phyloP scores from a whole-genome alignment of 805 yeast species.

The Lipomyces kockii region DNA sequence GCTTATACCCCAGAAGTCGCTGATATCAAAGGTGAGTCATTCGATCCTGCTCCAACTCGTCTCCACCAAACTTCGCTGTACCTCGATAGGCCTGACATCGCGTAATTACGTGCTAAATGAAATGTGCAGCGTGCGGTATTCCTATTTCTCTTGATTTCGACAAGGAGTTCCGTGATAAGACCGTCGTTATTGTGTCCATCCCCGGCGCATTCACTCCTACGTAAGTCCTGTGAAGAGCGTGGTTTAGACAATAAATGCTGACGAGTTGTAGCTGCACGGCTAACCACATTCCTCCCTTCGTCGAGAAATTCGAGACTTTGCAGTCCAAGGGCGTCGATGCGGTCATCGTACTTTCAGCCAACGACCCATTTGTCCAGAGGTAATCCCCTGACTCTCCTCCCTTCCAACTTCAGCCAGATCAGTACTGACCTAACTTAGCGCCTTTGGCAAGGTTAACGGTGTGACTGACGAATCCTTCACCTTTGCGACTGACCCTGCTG shows the following conservation, averaged over 20 bases:
- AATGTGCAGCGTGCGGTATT: slow-evolving; percentile 46
- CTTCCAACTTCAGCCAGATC: background rate
- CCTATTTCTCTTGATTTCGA: slow-evolving; percentile 47
- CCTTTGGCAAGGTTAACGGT: slow-evolving; percentile 63
- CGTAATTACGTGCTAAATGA: background rate
- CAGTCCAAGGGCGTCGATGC: slow-evolving; percentile 65
- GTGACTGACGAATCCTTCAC: slow-evolving; percentile 49
- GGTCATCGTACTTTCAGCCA: slow-evolving; percentile 65
- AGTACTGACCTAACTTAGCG: slow-evolving; percentile 43
- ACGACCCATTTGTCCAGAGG: slow-evolving; percentile 69
- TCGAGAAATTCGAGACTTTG: slow-evolving; percentile 56
- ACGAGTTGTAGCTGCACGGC: slow-evolving; percentile 54
- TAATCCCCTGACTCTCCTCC: background rate
- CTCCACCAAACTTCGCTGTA: background rate
- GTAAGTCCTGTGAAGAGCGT: slow-evolving; percentile 10
- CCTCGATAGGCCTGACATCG: background rate
- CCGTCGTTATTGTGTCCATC: slow-evolving; percentile 71
- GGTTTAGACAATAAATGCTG: background rate
- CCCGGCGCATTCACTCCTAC: slow-evolving; percentile 89
- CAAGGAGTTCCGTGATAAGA: slow-evolving; percentile 51
- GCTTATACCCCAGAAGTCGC: slow-evolving; percentile 44
- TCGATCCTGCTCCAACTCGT: background rate
- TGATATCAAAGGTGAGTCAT: slow-evolving; percentile 37
- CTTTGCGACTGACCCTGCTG: slow-evolving; percentile 71
- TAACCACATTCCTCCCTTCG: slow-evolving; percentile 71